Base-by-base conservation (phyloP, 345 rosid genomes). In the Camelina neglecta region DNA sequence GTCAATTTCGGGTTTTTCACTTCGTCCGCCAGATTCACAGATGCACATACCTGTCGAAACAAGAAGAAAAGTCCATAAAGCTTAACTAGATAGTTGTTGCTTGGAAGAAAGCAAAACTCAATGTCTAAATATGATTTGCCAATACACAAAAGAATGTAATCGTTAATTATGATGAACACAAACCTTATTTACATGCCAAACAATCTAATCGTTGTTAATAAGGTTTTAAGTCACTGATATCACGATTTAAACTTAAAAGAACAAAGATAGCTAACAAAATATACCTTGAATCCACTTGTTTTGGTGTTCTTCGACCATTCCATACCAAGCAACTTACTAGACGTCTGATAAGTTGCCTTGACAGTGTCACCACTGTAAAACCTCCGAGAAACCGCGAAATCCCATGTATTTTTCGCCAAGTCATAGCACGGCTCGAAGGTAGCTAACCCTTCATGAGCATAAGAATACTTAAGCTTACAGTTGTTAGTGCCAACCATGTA, bases 361-460 rank as follows among this genome's bases (percentile, higher is more conserved):
- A 92, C 31, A 60, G 81, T 72, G 53, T 90, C 97, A 73, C 83
- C 90, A n/a, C 74, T 86, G 54, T 82, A 85, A 36, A 94, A 74
- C 65, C 73, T 92, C 44, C 82, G 81, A 1, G 89, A 88, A 62
- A 89, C 84, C 0, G 90, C 82, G 67, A 94, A 92, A 82, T 90
- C 97, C 97, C 99, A 94, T 0, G 92, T 73, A 57, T 92, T 83
- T 79, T 87, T 88, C 0, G 87, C 96, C 69, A 92, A 72, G 60
- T 94, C 97, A 55, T 89, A 94, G 73, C 84, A 82, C 3, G 91
- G 97, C 85, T 92, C 97, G 1, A 94, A 86, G 0, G 96, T 86
- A 55, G 91, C 89, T 29, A 78, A 26, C 62, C 87, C 90, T 73
- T 77, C 67, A 53, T 90, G 99, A 20, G 82, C 74, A 68, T 95